A percentile compares a stretch with the other conserved stretches of the same genome.
These are phyloP conservation scores for Mortierella sp. DNA, from an alignment of 371 early-diverging fungal species.

Conservation along the genomic window DNA sequence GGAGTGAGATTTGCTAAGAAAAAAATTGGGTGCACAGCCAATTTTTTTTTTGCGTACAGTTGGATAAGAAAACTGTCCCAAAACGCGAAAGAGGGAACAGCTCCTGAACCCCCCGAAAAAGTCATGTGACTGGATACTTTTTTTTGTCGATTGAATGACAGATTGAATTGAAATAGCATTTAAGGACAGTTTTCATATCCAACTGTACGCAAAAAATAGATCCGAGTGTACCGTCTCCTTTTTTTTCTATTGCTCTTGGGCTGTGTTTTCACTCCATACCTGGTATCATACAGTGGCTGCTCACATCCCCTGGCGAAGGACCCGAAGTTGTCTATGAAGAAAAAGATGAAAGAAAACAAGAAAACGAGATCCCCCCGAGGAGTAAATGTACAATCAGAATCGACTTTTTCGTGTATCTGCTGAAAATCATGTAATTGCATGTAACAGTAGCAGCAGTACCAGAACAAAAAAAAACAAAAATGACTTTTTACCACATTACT, in stretches of 20 bases:
- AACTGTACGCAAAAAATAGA: no score
- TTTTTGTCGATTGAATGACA: no score
- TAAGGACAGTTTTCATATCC: no score
- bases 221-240: neutral
- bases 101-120: no score
- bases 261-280: neutral
- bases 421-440: no score
- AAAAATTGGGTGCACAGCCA: no score
- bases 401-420: neutral
- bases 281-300: neutral
- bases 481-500: neutral
- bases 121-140: no score
- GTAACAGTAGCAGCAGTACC: neutral
- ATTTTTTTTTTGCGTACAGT: no score
- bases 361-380: no score
- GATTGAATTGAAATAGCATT: no score
- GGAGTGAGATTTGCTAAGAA: neutral
- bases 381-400: neutral
- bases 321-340: neutral
- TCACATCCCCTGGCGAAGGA: neutral
- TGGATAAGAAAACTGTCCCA: no score
- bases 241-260: neutral
- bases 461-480: neutral
- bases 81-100: no score
- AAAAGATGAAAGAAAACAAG: neutral